Base-by-base conservation (phyloP, 768 basidiomycete species). In the Termitomyces titanicus region DNA sequence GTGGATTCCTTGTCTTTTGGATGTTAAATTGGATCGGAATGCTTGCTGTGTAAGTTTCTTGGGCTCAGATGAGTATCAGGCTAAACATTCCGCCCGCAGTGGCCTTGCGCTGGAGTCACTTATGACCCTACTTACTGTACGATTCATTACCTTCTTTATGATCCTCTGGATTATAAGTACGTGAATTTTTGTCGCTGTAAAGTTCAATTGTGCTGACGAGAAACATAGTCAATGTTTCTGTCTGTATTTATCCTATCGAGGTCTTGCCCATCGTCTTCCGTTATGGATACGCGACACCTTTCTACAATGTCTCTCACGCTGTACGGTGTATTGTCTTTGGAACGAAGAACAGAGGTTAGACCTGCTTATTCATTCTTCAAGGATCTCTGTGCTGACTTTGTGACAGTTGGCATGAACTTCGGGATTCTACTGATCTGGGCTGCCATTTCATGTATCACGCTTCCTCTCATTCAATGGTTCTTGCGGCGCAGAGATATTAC, bases 1-100 rank as follows among this genome's bases (percentile, higher is more conserved):
- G 68, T 0, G 86, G 86, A 0, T 84, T 87, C 59, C 57, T 86
- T 33, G 69, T 86, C 25, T 86, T 82, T 63, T 88, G 86, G 86
- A 84, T 85, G 82, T 69, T 85, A 56, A 80, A 79, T 54, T 86
- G 76, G 72, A 38, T 72, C 35, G 79, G 74, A 37, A 87, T 86
- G 84, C 64, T 76, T 8, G 73, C 83, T 0, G 68, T 82, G 82
- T 77, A 66, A n/a, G 80, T 5, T 46, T 17, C 5, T 12, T 38
- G 8, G 18, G n/a, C 45, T 33, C 45, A 22, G 15, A 27, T 54
- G 35, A 17, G 49, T 44, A 9, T 33, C 22, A 27, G 15, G 3
- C 44, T 45, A 6, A 34, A 6, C 20, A 27, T 35, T 25, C 27
- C 12, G 9, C 27, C 37, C n/a, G 1, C 46, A 85, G 84, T 37